A percentile compares a stretch with the other conserved stretches of the same genome.
Conservation (phyloP, 345 rosid genomes). For the Excoecaria agallocha region DNA sequence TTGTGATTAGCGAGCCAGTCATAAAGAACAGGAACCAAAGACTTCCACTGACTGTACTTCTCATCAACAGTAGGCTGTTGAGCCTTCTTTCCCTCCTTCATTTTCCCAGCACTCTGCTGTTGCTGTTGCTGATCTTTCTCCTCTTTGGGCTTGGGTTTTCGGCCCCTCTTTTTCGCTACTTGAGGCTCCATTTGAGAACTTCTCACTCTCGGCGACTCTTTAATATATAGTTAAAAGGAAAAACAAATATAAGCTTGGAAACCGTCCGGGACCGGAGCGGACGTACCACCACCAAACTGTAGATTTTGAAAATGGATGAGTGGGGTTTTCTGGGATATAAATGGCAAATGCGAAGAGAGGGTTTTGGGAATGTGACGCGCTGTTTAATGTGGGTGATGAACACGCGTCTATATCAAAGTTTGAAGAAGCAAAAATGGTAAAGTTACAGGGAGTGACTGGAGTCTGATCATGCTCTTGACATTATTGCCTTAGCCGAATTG, state of each 20-base stretch:
- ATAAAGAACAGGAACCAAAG: constrained; percentile 88
- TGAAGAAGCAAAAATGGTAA: no score
- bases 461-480: no score
- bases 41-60: constrained; percentile 93
- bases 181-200: constrained; percentile 16
- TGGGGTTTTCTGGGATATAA: neutral
- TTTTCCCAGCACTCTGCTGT: constrained; percentile 26
- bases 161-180: constrained; percentile 74
- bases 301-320: neutral
- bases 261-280: constrained; percentile 1
- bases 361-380: neutral
- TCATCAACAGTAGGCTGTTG: constrained; percentile 69
- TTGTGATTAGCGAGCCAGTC: constrained; percentile 99
- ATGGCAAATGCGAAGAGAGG: neutral
- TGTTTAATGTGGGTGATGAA: neutral
- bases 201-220: neutral
- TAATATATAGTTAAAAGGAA: neutral
- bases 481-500: no score
- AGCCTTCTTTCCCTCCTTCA: constrained; percentile 42
- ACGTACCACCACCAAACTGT: constrained; percentile 11
- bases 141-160: constrained; percentile 84
- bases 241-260: neutral
- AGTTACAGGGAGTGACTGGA: no score
- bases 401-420: neutral
- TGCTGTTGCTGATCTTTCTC: constrained; percentile 52